These are phyloP conservation scores for Solidago caesia DNA, from an alignment of 129 eudicot species.

Conservation along the genomic window DNA sequence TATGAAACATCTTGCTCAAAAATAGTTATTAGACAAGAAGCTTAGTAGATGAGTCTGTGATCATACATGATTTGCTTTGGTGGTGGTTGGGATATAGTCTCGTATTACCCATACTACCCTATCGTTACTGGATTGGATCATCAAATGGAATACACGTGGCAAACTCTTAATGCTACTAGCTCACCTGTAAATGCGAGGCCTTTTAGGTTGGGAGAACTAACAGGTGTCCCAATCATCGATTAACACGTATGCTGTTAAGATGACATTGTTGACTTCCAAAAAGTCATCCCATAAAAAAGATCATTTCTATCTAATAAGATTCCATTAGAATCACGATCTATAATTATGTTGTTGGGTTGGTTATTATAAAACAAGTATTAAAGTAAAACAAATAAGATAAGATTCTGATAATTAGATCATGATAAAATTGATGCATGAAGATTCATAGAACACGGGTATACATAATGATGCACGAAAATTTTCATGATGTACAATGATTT, in stretches of 20 bases:
- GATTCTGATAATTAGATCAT: too few species aligned
- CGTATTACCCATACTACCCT: constrained; percentile 1
- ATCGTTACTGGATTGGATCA: constrained; percentile 20
- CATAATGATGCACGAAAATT: too few species aligned
- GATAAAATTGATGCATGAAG: too few species aligned
- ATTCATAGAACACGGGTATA: too few species aligned
- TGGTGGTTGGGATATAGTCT: constrained; percentile 33
- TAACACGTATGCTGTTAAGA: constrained; percentile 10
- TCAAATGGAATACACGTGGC: constrained; percentile 25
- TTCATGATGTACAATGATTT: too few species aligned
- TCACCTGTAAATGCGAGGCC: constrained; percentile 14
- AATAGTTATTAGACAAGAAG: too few species aligned
- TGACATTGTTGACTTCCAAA: constrained; percentile 16
- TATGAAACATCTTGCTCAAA: too few species aligned
- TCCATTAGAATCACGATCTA: background rate
- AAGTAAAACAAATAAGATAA: too few species aligned
- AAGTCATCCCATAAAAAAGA: background rate
- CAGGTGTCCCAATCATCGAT: constrained; percentile 29
- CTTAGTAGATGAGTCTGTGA: too few species aligned
- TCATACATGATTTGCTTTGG: background rate
- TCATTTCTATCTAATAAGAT: constrained; percentile 1
- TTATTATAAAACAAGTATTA: too few species aligned
- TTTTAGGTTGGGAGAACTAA: constrained; percentile 12
- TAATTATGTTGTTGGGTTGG: background rate
- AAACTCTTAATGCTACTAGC: constrained; percentile 14